Evolutionary conservation across 768 basidiomycete genomes (phyloP), one percentile per base, ranked within the genome.

Genomic region (Mycena venus): DNA sequence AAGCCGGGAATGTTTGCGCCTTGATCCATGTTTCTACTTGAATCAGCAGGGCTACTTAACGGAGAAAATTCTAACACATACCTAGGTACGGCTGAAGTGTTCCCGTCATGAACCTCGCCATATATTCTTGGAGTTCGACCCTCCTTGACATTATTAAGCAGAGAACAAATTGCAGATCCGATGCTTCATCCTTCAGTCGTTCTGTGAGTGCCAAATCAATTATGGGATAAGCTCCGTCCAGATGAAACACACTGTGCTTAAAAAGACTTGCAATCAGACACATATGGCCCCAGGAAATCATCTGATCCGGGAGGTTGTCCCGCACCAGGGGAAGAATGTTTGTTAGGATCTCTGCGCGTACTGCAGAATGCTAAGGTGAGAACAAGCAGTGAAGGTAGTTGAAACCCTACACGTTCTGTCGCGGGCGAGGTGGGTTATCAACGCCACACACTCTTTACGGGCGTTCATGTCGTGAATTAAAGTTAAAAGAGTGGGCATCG

Each of bases 251-350:
- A 49, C 68, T 31, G 12, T 70, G 14, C 21, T 70, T 47, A 4
- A 70, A 62, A 17, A 70, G 59, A 34, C 32, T 36, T 38, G 44
- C 15, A 11, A 70, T 61, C 25, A 70, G 32, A 21, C 34, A 32
- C 47, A 70, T 17, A 31, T 70, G 59, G 3, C 68, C 68, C 59
- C 68, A 70, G 17, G 49, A 27, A 21, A 55, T 56, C 2, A 55
- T 56, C 2, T 17, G 58, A 21, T 21, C 51, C 47, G 4, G 68
- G n/a, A 47, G 5, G 31, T 38, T 32, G 2, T 23, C 42, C 12
- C 32, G 59, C 38, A 59, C 32, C 2, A 40, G 11, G 10, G 59
- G 36, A 4, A 34, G 47, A 3, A 70, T 51, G 27, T 60, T 62
- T 3, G 68, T 6, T 23, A 70, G 29, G 23, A 70, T 25, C 5